These are phyloP conservation scores for Ogataea methylovora DNA, from an alignment of 805 yeast species.

Conservation along the genomic window DNA sequence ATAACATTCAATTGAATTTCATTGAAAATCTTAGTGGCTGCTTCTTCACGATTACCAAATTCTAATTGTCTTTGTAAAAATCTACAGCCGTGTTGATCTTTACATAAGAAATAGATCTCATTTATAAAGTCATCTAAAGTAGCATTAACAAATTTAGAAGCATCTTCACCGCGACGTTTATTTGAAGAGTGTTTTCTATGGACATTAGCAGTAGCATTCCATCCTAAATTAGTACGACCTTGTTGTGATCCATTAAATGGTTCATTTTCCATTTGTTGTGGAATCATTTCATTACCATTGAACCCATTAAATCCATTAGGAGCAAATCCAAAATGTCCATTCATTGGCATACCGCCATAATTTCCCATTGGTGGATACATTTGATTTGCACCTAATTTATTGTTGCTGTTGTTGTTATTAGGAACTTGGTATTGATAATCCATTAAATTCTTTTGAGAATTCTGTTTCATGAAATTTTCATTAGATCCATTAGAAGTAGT, in stretches of 20 bases:
- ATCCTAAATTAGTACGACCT: constrained; percentile 11
- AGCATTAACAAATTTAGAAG: constrained; percentile 61
- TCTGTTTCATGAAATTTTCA: no score
- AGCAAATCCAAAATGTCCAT: no score
- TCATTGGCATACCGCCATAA: no score
- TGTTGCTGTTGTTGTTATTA: constrained; percentile 4
- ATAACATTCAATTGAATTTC: constrained; percentile 74
- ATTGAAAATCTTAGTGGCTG: constrained; percentile 68
- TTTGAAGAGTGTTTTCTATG: constrained; percentile 27
- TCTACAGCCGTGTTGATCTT: constrained; percentile 95
- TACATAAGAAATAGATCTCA: constrained; percentile 73
- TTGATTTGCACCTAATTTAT: not conserved
- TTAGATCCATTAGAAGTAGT: not conserved
- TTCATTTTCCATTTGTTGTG: no score
- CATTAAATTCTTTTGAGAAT: not conserved
- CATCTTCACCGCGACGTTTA: constrained; percentile 51
- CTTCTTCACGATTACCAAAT: constrained; percentile 44
- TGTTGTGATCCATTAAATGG: not conserved
- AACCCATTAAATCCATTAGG: no score
- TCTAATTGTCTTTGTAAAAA: constrained; percentile 85
- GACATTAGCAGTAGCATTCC: constrained; percentile 24
- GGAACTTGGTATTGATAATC: constrained; percentile 1
- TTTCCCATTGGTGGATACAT: no score
- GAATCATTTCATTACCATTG: constrained; percentile 2
- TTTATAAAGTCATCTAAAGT: constrained; percentile 62